Evolutionary conservation across 306 rosid genomes (phyloP), one percentile per base, ranked within the genome.

Genomic region (Spatholobus suberectus): DNA sequence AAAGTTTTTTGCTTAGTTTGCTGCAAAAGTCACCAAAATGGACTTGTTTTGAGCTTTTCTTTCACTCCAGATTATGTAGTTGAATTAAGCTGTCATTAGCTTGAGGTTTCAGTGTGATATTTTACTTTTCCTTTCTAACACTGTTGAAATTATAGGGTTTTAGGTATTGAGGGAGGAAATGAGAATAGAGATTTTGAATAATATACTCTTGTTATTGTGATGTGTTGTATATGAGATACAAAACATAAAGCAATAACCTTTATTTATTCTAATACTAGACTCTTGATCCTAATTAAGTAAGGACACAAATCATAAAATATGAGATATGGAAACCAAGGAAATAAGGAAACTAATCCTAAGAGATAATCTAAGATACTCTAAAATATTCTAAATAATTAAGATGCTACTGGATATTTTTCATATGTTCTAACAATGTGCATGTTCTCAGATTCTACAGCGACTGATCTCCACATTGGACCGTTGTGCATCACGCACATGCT

Each of bases 401-500:
- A 68, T 68, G 5, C 27, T 18, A 4, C 5, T 40, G 34, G 52
- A 40, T 63, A 18, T 43, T 69, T 59, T 6, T 69, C 77, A 14
- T 38, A 12, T 69, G 54, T 81, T 27, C 68, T 83, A 76, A 83
- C 54, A 71, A 3, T 35, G 41, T 84, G 29, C 23, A 6, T 72
- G 74, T 73, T 87, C 21, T 79, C 89, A 96, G 99, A 89, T 96
- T 83, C 81, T 96, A 88, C 90, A 84, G 85, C 89, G 91, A 34
- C 87, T 96, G 35, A 87, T 96, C 78, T 89, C 89, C 84, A 96
- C 98, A 9, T 83, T 96, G 97, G 99, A 96, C 77, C 94, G 93
- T n/a, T 92, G 98, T 85, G 98, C 98, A 29, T 90, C 98, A 23
- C 98, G 99, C 44, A 93, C 98, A 21, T 92, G 93, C 84, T 93